Conservation (phyloP, 768 basidiomycete genomes). For the Agaricus bisporus region DNA sequence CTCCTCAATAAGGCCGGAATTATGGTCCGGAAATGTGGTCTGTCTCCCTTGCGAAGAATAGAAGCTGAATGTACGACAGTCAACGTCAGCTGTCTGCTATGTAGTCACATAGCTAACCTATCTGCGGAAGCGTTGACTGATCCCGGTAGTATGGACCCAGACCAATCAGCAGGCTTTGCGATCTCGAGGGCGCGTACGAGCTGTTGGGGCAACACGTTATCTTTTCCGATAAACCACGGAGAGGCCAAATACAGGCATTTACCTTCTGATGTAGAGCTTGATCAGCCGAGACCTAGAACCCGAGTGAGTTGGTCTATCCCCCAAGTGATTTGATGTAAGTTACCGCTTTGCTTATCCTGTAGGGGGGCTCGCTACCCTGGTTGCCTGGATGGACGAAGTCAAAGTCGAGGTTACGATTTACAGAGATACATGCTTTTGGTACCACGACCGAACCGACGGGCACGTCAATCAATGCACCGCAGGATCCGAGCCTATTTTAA, state of each 20-base stretch:
- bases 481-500: slow-evolving; percentile 59
- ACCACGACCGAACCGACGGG: slow-evolving; percentile 75
- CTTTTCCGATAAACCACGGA: neutral
- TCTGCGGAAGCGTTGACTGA: slow-evolving; percentile 77
- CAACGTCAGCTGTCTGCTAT: neutral
- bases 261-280: slow-evolving; percentile 44
- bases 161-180: slow-evolving; percentile 35
- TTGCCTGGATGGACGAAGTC: slow-evolving; percentile 48
- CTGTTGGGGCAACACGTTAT: slow-evolving; percentile 24
- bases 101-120: slow-evolving; percentile 38
- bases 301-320: slow-evolving; percentile 6
- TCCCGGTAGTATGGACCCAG: slow-evolving; percentile 33
- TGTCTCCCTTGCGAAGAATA: slow-evolving; percentile 84
- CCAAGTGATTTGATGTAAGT: slow-evolving; percentile 13
- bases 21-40: slow-evolving; percentile 75
- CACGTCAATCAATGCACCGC: slow-evolving; percentile 62
- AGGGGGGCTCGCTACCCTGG: slow-evolving; percentile 40
- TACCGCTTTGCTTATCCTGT: slow-evolving; percentile 64
- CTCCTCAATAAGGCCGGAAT: slow-evolving; percentile 53
- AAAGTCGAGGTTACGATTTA: slow-evolving; percentile 73
- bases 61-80: slow-evolving; percentile 41
- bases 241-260: slow-evolving; percentile 13
- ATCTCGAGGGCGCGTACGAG: slow-evolving; percentile 37
- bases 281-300: slow-evolving; percentile 54
- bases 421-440: slow-evolving; percentile 60